These are phyloP conservation scores for Daldinia decipiens DNA, from an alignment of 495 filamentous ascomycete species.

Conservation along the genomic window DNA sequence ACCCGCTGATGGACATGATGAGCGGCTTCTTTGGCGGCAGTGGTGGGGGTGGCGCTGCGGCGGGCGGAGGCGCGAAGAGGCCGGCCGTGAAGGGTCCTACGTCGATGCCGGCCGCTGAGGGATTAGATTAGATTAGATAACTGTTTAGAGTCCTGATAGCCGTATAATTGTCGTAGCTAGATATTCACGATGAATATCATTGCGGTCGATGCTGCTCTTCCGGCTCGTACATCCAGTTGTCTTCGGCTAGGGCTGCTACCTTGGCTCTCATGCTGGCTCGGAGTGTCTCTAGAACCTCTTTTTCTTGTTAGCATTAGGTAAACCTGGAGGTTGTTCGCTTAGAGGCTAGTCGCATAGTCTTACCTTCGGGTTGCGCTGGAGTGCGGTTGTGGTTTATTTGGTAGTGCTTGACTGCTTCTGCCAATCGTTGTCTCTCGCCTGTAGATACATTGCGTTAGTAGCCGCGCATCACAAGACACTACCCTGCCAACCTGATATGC, in stretches of 20 bases:
- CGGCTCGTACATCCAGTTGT: conserved; percentile 91
- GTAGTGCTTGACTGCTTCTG: conserved; percentile 65
- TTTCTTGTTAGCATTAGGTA: conserved; percentile 7
- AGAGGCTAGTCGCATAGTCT: conserved; percentile 34
- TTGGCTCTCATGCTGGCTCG: conserved; percentile 76
- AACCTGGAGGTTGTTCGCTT: conserved; percentile 1
- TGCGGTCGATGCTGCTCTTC: conserved; percentile 63
- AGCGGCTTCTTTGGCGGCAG: conserved; percentile 88
- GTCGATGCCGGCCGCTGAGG: conserved; percentile 61
- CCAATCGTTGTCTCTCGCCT: conserved; percentile 60
- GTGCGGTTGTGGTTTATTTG: conserved; percentile 71
- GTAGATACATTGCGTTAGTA: conserved; percentile 9
- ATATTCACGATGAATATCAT: conserved; percentile 29
- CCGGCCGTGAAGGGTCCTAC: conserved; percentile 58
- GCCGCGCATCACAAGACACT: neutral
- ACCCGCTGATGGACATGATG: conserved; percentile 98
- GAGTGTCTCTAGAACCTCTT: conserved; percentile 78
- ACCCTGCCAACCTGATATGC: too few relatives aligned
- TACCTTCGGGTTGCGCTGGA: conserved; percentile 75
- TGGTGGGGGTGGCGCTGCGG: conserved; percentile 56
- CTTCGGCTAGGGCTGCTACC: conserved; percentile 77
- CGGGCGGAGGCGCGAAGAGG: conserved; percentile 51
- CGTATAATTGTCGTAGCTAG: conserved; percentile 15
- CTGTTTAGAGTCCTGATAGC: neutral
- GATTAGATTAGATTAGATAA: conserved; percentile 44